Base-by-base conservation (phyloP, 2,329 filamentous ascomycete genomes). In the Calonectria naviculata region DNA sequence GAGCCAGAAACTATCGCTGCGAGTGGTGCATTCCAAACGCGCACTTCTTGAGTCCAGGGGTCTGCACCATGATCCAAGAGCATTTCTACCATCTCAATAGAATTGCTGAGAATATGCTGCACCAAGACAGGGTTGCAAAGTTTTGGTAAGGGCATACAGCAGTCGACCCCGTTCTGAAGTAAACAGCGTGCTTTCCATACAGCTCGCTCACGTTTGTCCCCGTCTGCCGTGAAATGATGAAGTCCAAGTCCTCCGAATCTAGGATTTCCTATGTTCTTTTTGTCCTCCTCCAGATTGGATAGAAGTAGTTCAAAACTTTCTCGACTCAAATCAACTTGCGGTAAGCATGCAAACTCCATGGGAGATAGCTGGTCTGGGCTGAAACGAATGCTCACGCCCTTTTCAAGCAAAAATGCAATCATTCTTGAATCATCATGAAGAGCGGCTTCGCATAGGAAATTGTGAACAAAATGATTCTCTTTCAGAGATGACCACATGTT, bases 11-110 rank as follows among this genome's bases (percentile, higher is more conserved):
- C n/a, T n/a, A 47, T 7, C 6, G 36, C 26, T 0, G 21, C 28
- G 0, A 21, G 47, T 26, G 31, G 60, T 21, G 65, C 65, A 31
- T 71, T 65, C 24, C 44, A 47, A n/a, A n/a, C n/a, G n/a, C n/a
- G n/a, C n/a, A n/a, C n/a, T 13, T 26, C 5, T 26, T 29, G 5
- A 6, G 47, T 15, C 66, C 66, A 71, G 24, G 70, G 70, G 24
- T 71, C 60, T 26, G 70, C 70, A 28, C 61, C 66, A 36, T n/a
- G 19, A 7, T 58, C 36, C 2, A 71, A 54, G 29, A 71, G 70
- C 0, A 66, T 4, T 2, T 66, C 29, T 1, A 52, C 65, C 2
- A 61, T 71, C 15, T 34, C 5, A 0, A 63, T 17, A 1, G 38
- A 24, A 0, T 12, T 28, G 3, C 12, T 4, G 1, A 8, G 1